Evolutionary conservation across 257 asterid genomes (phyloP).

Genomic region (Misopates orontium): DNA sequence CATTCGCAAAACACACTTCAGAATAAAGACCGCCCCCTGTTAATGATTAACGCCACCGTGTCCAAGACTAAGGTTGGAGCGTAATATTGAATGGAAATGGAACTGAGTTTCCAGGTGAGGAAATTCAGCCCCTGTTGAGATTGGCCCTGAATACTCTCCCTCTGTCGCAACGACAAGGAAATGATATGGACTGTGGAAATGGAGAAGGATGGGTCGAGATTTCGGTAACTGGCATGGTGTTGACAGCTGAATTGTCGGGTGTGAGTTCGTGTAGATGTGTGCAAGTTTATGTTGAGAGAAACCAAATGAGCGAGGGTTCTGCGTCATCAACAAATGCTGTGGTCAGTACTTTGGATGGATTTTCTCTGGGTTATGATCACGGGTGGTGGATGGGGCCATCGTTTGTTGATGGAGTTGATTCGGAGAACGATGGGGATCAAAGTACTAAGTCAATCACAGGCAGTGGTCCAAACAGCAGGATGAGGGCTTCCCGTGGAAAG

Average conservation of each 20-base stretch:
- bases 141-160: constrained; percentile 18
- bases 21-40: too few relatives aligned
- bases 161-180: constrained; percentile 25
- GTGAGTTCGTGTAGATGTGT: constrained; percentile 39
- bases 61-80: too few relatives aligned
- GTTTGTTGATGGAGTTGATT: constrained; percentile 46
- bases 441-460: constrained; percentile 87
- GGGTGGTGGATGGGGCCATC: constrained; percentile 34
- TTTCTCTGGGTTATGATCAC: constrained; percentile 36
- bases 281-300: constrained; percentile 37
- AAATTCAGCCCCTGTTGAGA: constrained; percentile 3
- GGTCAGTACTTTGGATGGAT: constrained; percentile 41
- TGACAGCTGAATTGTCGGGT: constrained; percentile 31
- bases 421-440: constrained; percentile 64
- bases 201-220: constrained; percentile 81
- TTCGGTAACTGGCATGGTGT: constrained; percentile 37
- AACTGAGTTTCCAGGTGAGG: constrained; percentile 28
- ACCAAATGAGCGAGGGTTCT: constrained; percentile 58
- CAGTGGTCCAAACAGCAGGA: constrained; percentile 56
- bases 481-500: constrained; percentile 48
- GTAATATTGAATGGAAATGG: too few relatives aligned
- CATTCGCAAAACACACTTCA: too few relatives aligned
- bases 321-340: constrained; percentile 69
- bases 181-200: constrained; percentile 73
- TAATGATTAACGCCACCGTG: too few relatives aligned